Base-by-base conservation (phyloP, 192 early-diverging fungal genomes). In the Coemansia sp. region DNA sequence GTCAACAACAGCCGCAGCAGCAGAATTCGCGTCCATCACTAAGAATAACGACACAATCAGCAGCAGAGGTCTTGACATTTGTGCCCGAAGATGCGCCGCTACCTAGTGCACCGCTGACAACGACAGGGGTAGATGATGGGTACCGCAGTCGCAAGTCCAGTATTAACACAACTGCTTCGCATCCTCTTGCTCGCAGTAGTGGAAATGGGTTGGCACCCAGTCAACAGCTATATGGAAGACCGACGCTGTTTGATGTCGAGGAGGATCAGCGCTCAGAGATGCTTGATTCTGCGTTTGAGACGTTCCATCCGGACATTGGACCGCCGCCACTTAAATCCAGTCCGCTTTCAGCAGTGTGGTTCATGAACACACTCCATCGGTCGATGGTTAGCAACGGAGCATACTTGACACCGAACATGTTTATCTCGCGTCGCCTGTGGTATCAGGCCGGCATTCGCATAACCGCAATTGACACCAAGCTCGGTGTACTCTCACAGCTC, bases 261-360 rank as follows among this genome's bases (percentile, higher is more conserved):
- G 78, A 81, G 55, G 77, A 81, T 47, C 78, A 81, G 64, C 68
- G 78, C 22, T 49, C 67, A 23, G 78, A 81, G 44, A 71, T 81
- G 78, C 71, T 74, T 65, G 78, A 81, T n/a, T 73, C 73, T 16
- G 67, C 73, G 8, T 81, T 81, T 65, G 78, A 73, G 49, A 81
- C 78, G 14, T 81, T 74, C 63, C 78, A 81, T 41, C 27, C 48
- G 9, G 78, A 74, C 21, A 38, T 81, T 18, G 78, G 78, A 7
- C 65, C 78, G 19, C 58, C 78, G 16, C 78, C 78, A 54, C 72
- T 66, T 50, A 81, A 74, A 49, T 58, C 72, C 18, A 81, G 73
- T 49, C 71, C 82, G 4, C 64, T 83, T 47, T 76, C 69, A 41
- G 34, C 82, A 25, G 56, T 83, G 21, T 83, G 82, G 82, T 73